Base-by-base conservation (phyloP, 768 basidiomycete genomes). In the Tubosaeta brunneosetosa region DNA sequence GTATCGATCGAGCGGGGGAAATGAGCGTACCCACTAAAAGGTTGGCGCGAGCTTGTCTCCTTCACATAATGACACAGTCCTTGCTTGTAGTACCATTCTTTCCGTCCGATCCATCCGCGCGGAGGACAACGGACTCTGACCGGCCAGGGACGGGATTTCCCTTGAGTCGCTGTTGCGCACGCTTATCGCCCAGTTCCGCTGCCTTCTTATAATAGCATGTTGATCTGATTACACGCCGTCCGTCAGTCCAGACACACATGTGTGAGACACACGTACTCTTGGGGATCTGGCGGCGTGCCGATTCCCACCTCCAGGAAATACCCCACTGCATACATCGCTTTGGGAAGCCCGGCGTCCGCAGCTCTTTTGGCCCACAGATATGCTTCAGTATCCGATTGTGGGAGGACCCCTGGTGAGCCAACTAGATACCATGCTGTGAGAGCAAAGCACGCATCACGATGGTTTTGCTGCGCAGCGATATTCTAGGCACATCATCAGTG, bases 391-490 rank as follows among this genome's bases (percentile, higher is more conserved):
- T 99, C 97, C 0, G 94, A 97, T 66, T 99, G 97, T 1, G 97
- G 95, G 14, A 99, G 80, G 2, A 99, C 93, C 22, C 97, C 95
- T 0, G 94, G 91, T 9, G 94, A 97, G 44, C 97, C 97, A 54
- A 98, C 95, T 57, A 99, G 86, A 66, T 99, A 99, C 95, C 95
- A 99, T 7, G 97, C 94, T 16, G 97, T 98, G 38, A 99, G 77
- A 1, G 97, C 95, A 64, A 98, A 98, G 67, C 95, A 98, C 0
- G 95, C 94, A 63, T 98, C 97, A 5, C 90, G 86, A 66, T 99
- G 97, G 61, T 85, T 86, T 73, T 97, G 94, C 65, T 97, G 95
- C 3, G 97, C 97, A 29, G 95, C 95, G 58, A 98, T 98, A 64
- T 98, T 97, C 91, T 93, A 63, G 32, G 43, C n/a, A 14, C 43